Evolutionary conservation across 1,284 basidiomycete species (phyloP), one percentile per base, ranked within the genome.

Genomic region (Chondrostereum purpureum): DNA sequence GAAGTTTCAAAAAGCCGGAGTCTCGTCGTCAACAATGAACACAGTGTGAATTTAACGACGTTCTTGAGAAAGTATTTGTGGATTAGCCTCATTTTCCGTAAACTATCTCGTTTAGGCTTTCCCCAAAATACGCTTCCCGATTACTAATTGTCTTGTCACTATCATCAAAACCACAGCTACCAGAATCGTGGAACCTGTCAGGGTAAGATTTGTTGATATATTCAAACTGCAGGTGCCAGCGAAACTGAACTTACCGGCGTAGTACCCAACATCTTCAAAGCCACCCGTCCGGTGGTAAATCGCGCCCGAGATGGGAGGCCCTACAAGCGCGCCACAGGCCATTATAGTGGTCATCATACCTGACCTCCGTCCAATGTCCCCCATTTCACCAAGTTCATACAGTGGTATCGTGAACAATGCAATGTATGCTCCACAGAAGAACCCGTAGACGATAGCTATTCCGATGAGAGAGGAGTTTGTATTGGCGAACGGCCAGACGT

Each of bases 261-360:
- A 80, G 42, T 68, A 66, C 1, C 78, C 77, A 13, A 78, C 75
- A 12, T 54, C 61, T 23, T 61, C 57, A 53, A 70, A 80, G 2
- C 66, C 64, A 11, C 66, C 68, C 2, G 71, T 70, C 0, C 65
- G 59, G 5, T 55, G 55, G 46, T 68, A 63, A 49, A 83, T 79
- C 1, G 73, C 74, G 17, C 78, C 78, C 6, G 75, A 77, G 49
- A 80, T 77, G 0, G 78, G 78, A 16, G 76, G 75, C 1, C 78
- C 78, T 4, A 64, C 66, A 1, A 79, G 55, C 1, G 75, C 67
- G 18, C 71, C 75, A 8, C 73, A 20, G 5, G 70, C 66, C 11
- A 72, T 53, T 42, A 81, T 62, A 5, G 70, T 77, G 59, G 80
- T 65, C 34, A 72, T 68, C 64, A 82, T 73, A 0, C 83, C 80